A percentile compares a stretch with the other conserved stretches of the same genome.
phyloP scores from a whole-genome alignment of 2,329 filamentous ascomycete species.

The Fusarium sp. region DNA sequence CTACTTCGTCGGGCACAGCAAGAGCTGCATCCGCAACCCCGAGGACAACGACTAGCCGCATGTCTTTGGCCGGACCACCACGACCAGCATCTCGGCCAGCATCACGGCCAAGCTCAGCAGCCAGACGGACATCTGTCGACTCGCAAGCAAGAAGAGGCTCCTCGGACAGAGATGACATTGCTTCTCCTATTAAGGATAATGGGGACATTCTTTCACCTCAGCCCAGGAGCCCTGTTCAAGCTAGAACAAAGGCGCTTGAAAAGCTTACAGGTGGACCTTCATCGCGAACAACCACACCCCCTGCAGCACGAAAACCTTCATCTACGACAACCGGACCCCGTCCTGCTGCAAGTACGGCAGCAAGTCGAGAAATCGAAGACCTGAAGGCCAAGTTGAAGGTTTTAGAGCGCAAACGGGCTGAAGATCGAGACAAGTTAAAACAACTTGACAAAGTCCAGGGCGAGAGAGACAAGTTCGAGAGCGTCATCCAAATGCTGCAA shows the following conservation, averaged over 20 bases:
- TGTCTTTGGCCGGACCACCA: slow-evolving; percentile 52
- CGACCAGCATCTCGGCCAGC: slow-evolving; percentile 47
- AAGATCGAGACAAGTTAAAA: slow-evolving; percentile 88
- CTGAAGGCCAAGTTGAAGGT: slow-evolving; percentile 88
- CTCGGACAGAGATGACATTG: slow-evolving; percentile 50
- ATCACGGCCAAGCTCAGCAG: slow-evolving; percentile 51
- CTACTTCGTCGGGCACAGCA: slow-evolving; percentile 54
- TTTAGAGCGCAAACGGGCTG: slow-evolving; percentile 85
- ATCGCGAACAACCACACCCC: slow-evolving; percentile 46
- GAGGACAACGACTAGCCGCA: slow-evolving; percentile 55
- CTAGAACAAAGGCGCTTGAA: slow-evolving; percentile 63
- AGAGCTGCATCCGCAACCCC: slow-evolving; percentile 47
- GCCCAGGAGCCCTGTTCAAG: slow-evolving; percentile 61
- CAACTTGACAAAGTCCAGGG: slow-evolving; percentile 78
- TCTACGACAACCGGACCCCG: slow-evolving; percentile 44
- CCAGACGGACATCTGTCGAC: slow-evolving; percentile 59
- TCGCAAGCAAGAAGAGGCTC: slow-evolving; percentile 57
- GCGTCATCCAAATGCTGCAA: slow-evolving; percentile 90
- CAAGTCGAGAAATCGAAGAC: slow-evolving; percentile 80
- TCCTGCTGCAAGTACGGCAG: slow-evolving; percentile 59
- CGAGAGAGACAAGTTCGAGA: slow-evolving; percentile 82
- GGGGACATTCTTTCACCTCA: slow-evolving; percentile 61
- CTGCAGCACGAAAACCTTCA: slow-evolving; percentile 45
- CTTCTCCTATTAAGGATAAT: slow-evolving; percentile 61
- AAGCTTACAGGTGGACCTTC: slow-evolving; percentile 57